Percentiles rank a stretch among this genome's conserved stretches.
phyloP scores from a whole-genome alignment of 768 basidiomycete genomes.

The Phlegmacium glaucopus region DNA sequence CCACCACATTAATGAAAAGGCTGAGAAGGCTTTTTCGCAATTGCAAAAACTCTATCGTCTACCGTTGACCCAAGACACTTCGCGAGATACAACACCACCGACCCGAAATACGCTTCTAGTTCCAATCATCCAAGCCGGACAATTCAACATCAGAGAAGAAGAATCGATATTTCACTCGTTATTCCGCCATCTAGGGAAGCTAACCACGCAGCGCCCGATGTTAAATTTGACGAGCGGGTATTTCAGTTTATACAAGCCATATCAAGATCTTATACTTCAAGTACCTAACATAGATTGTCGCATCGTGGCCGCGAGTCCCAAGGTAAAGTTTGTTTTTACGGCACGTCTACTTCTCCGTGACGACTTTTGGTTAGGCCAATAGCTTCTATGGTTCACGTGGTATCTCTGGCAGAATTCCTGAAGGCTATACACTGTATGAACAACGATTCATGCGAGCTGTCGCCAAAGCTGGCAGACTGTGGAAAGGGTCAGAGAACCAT shows the following conservation, averaged over 20 bases:
- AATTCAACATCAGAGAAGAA: slow-evolving; percentile 84
- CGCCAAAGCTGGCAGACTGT: slow-evolving; percentile 39
- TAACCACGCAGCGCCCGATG: slow-evolving; percentile 31
- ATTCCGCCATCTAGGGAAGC: slow-evolving; percentile 43
- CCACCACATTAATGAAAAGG: slow-evolving; percentile 62
- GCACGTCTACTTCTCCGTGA: background rate
- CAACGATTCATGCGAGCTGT: slow-evolving; percentile 76
- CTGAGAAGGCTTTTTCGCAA: slow-evolving; percentile 47
- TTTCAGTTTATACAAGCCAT: slow-evolving; percentile 81
- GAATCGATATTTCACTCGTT: slow-evolving; percentile 58
- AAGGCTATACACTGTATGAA: slow-evolving; percentile 89
- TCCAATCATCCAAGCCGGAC: slow-evolving; percentile 88
- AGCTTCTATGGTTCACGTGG: slow-evolving; percentile 92
- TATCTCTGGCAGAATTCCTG: slow-evolving; percentile 90
- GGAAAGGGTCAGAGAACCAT: slow-evolving; percentile 24
- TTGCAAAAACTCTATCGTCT: slow-evolving; percentile 51
- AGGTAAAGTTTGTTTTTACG: slow-evolving; percentile 44
- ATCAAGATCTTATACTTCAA: slow-evolving; percentile 68
- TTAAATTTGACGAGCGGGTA: slow-evolving; percentile 93
- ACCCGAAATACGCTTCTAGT: slow-evolving; percentile 50
- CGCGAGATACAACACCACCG: background rate
- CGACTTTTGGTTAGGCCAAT: slow-evolving; percentile 64
- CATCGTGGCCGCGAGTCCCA: slow-evolving; percentile 84
- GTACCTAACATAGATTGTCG: slow-evolving; percentile 55
- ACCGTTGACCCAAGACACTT: background rate